Evolutionary conservation across 1,139 yeast species (phyloP).

Genomic region (Saccharomyces hybrid): DNA sequence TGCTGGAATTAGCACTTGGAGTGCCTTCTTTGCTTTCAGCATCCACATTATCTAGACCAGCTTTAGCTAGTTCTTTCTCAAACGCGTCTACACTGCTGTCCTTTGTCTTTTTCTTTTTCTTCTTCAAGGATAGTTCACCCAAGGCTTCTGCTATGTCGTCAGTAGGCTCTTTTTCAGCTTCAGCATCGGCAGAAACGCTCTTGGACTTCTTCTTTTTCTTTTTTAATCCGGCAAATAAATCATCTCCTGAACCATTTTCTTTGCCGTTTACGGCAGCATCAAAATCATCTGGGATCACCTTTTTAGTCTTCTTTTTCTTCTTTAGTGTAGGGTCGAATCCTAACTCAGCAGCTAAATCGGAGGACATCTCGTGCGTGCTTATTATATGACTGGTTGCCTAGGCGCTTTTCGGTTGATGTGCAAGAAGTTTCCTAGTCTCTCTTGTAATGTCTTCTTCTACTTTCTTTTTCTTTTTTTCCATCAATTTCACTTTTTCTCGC

Average conservation of each 20-base stretch:
- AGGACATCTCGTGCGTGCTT: slow-evolving; percentile 16
- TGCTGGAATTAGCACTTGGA: slow-evolving; percentile 30
- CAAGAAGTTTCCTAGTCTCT: background rate
- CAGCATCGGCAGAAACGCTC: slow-evolving; percentile 31
- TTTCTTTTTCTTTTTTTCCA: slow-evolving; percentile 25
- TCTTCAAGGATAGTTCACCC: slow-evolving; percentile 76
- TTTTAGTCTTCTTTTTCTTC: slow-evolving; percentile 73
- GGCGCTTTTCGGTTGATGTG: background rate
- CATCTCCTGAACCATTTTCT: slow-evolving; percentile 32
- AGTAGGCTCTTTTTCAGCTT: slow-evolving; percentile 33
- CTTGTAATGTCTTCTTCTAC: slow-evolving; percentile 13
- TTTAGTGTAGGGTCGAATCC: slow-evolving; percentile 74
- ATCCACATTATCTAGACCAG: slow-evolving; percentile 64
- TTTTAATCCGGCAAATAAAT: slow-evolving; percentile 42
- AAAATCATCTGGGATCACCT: slow-evolving; percentile 34
- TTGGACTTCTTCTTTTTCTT: slow-evolving; percentile 44
- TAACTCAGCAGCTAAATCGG: slow-evolving; percentile 43
- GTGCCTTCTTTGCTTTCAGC: slow-evolving; percentile 28
- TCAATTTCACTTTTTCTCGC: slow-evolving; percentile 17
- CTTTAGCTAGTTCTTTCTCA: slow-evolving; percentile 83
- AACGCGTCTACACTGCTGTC: slow-evolving; percentile 63
- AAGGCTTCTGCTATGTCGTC: slow-evolving; percentile 58
- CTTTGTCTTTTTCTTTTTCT: slow-evolving; percentile 63
- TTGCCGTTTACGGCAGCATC: slow-evolving; percentile 21
- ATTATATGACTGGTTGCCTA: background rate